These are phyloP conservation scores for Rhodosporidiobolus sp. DNA, from an alignment of 768 basidiomycete genomes.

Conservation along the genomic window DNA sequence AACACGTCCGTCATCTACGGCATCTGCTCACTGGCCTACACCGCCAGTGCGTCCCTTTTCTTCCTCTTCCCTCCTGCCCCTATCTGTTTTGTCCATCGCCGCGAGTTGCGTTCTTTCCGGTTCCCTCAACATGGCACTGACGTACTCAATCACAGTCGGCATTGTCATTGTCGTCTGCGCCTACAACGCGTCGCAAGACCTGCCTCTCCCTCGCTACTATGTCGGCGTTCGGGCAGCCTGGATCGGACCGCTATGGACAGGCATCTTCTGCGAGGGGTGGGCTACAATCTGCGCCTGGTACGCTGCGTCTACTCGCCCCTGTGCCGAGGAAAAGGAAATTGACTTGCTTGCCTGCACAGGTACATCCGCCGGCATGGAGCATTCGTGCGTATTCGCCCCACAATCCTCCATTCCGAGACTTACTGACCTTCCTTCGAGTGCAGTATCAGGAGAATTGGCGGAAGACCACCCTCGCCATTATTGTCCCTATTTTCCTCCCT, in stretches of 20 bases:
- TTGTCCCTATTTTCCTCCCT: conserved; percentile 4
- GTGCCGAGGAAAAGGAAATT: background rate
- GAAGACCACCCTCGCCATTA: conserved; percentile 1
- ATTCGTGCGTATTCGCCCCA: background rate
- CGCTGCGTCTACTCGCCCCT: background rate
- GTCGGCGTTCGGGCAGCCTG: background rate
- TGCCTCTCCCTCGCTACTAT: background rate
- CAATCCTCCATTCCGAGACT: background rate
- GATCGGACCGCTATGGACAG: conserved; percentile 10
- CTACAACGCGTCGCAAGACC: background rate
- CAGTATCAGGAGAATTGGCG: background rate
- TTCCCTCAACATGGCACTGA: too few species aligned
- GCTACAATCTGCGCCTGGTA: conserved; percentile 7
- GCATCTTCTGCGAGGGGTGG: conserved; percentile 25
- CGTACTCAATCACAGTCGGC: conserved; percentile 2
- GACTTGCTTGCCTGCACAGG: background rate
- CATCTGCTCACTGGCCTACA: conserved; percentile 14
- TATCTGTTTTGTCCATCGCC: too few species aligned
- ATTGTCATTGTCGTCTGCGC: conserved; percentile 4
- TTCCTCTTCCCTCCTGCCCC: too few species aligned
- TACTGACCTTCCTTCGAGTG: too few species aligned
- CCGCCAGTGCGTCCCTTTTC: conserved; percentile 1
- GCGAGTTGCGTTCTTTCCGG: too few species aligned
- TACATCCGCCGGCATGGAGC: conserved; percentile 26
- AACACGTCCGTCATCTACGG: conserved; percentile 2